phyloP scores from a whole-genome alignment of 2,329 filamentous ascomycete genomes.

The Arthrinium phaeospermum region DNA sequence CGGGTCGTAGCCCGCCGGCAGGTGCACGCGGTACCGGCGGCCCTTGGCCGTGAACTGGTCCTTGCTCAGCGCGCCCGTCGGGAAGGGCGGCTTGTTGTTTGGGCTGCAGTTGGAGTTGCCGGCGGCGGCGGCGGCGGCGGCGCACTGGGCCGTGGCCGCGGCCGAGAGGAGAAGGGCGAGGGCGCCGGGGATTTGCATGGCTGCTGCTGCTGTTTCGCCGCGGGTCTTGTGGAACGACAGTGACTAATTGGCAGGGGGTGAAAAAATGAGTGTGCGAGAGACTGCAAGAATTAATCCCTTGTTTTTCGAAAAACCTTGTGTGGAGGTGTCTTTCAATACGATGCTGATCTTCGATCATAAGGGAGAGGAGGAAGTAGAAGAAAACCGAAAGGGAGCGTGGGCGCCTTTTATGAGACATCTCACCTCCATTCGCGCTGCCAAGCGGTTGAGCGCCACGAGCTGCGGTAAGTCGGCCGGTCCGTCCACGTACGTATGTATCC shows the following conservation, averaged over 20 bases:
- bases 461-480: neutral
- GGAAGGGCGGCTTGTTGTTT: neutral
- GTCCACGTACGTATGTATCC: neutral
- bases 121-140: neutral
- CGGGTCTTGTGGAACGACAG: too few relatives aligned
- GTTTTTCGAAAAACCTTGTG: neutral
- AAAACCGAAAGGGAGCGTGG: neutral
- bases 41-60: slow-evolving; percentile 27
- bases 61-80: slow-evolving; percentile 15
- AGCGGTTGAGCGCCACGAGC: neutral
- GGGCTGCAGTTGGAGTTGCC: neutral
- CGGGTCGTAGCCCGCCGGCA: slow-evolving; percentile 30
- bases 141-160: neutral
- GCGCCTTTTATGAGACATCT: neutral
- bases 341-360: neutral
- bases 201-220: neutral
- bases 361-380: too few relatives aligned
- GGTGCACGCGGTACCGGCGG: slow-evolving; percentile 31
- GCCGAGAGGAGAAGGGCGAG: slow-evolving; percentile 1
- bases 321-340: neutral
- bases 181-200: neutral
- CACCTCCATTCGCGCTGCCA: neutral
- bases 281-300: neutral
- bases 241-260: neutral
- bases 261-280: neutral